A percentile compares a stretch with the other conserved stretches of the same genome.
Conservation (phyloP, 2,329 filamentous ascomycete genomes). For the Cytospora piceicola region DNA sequence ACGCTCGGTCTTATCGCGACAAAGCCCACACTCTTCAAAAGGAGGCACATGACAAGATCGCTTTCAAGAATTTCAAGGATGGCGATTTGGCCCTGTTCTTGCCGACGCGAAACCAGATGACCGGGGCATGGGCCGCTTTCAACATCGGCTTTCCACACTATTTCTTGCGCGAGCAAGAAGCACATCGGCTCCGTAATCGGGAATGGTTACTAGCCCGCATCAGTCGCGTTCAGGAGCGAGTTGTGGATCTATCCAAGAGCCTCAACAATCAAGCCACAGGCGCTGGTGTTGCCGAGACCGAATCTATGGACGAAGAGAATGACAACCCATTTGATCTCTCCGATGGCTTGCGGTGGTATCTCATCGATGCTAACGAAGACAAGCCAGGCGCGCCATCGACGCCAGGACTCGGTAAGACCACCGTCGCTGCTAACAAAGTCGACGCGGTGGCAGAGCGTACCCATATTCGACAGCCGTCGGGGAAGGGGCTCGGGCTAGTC, state of each 20-base stretch:
- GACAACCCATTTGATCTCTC: constrained; percentile 98
- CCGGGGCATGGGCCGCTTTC: constrained; percentile 96
- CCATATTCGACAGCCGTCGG: constrained; percentile 46
- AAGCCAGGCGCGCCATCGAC: constrained; percentile 91
- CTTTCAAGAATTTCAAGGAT: constrained; percentile 93
- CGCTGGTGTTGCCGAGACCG: constrained; percentile 49
- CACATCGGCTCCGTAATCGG: constrained; percentile 78
- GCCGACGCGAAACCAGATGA: constrained; percentile 91
- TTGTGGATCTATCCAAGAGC: constrained; percentile 88
- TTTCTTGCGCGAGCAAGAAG: constrained; percentile 91
- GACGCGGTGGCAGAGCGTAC: constrained; percentile 78
- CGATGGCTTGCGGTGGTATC: constrained; percentile 93
- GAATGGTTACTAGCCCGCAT: constrained; percentile 99
- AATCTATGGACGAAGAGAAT: constrained; percentile 70
- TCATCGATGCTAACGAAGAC: constrained; percentile 91
- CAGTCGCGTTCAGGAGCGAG: constrained; percentile 84
- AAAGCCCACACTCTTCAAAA: constrained; percentile 79
- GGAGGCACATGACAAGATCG: constrained; percentile 94
- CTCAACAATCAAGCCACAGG: constrained; percentile 51
- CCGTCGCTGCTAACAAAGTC: constrained; percentile 84
- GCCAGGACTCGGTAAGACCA: constrained; percentile 87
- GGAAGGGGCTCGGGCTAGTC: constrained; percentile 45
- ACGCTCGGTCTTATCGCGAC: constrained; percentile 84
- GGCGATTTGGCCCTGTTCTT: constrained; percentile 93
- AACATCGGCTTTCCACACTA: constrained; percentile 97